Base-by-base conservation (phyloP, 495 filamentous ascomycete genomes). In the Immersiella caudata region DNA sequence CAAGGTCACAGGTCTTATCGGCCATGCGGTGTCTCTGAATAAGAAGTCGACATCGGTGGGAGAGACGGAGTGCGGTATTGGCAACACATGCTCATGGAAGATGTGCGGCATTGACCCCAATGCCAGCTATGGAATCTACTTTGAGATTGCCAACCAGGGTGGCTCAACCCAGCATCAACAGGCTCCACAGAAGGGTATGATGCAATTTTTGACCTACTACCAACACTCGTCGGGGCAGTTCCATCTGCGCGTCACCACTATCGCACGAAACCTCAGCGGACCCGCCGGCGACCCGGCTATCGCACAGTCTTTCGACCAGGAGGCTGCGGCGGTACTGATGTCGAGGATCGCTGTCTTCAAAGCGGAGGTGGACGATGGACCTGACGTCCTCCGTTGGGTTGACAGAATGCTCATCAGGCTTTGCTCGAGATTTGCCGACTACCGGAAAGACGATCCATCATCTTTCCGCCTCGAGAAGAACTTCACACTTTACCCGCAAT, bases 41-140 rank as follows among this genome's bases (percentile, higher is more conserved):
- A 99, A 98, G 83, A 99, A 99, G 75, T 97, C 95, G 1, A 89
- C 90, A 11, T 96, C 93, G 6, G 96, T 99, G 27, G 96, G 96
- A 54, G 96, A 99, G 81, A 98, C 95, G 0, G 96, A 99, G 76
- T 96, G 93, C 77, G 96, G 96, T 71, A 97, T 98, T 72, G 96
- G 96, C 74, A 98, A 98, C 74, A 99, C 96, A 7, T 98, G 96
- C 79, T 94, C 93, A 1, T 99, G 96, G 96, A 99, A 98, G 81
- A 97, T 99, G 93, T 98, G 95, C 73, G 93, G 92, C 66, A 97
- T 99, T 68, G 93, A 97, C 71, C 96, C 96, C 29, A 89, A 88
- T 60, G 88, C 95, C 27, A 97, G 93, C 71, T 97, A 97, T 70
- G 96, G 93, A 60, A 85, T 98, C 67, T 99, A 98, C 82, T 99